Percentiles rank a stretch among this genome's conserved stretches.
These are phyloP conservation scores for Neofusicoccum parvum DNA, from an alignment of 2,329 filamentous ascomycete genomes.

Conservation along the genomic window DNA sequence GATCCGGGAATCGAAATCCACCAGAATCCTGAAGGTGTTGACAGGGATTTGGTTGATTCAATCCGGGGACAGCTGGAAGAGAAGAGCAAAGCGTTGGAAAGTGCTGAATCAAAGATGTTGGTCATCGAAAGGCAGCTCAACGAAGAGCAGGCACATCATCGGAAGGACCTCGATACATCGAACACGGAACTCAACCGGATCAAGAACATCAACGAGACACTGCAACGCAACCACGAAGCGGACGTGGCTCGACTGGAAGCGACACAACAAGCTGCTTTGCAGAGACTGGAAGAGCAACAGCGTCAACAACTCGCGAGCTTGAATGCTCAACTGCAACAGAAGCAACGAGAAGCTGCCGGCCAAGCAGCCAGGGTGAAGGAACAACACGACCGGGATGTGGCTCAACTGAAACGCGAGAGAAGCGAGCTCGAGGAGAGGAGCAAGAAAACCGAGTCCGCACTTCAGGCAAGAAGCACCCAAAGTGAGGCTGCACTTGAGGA, in stretches of 20 bases:
- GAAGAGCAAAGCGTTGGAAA: slow-evolving; percentile 63
- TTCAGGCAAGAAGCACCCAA: slow-evolving; percentile 30
- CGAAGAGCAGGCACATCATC: slow-evolving; percentile 74
- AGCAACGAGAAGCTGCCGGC: slow-evolving; percentile 31
- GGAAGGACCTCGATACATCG: slow-evolving; percentile 58
- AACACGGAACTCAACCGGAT: slow-evolving; percentile 54
- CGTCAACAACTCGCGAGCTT: slow-evolving; percentile 43
- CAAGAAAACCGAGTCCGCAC: slow-evolving; percentile 23
- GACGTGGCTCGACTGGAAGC: slow-evolving; percentile 58
- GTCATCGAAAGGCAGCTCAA: slow-evolving; percentile 61
- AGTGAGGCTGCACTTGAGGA: slow-evolving; percentile 12
- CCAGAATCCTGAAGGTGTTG: slow-evolving; percentile 84
- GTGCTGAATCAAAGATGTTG: slow-evolving; percentile 58
- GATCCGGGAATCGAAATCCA: slow-evolving; percentile 81
- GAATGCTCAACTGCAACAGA: slow-evolving; percentile 39
- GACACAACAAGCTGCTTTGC: slow-evolving; percentile 34
- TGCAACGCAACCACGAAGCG: slow-evolving; percentile 70
- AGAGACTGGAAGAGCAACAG: slow-evolving; percentile 52
- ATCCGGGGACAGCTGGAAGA: slow-evolving; percentile 77
- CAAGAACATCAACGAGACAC: slow-evolving; percentile 68
- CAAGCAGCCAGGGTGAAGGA: slow-evolving; percentile 34
- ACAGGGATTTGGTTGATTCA: slow-evolving; percentile 88
- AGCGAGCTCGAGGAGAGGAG: slow-evolving; percentile 33
- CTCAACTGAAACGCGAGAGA: slow-evolving; percentile 29
- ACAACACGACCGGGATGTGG: slow-evolving; percentile 38